phyloP scores from a whole-genome alignment of 371 early-diverging fungal genomes.

The Saksenaea vasiformis region DNA sequence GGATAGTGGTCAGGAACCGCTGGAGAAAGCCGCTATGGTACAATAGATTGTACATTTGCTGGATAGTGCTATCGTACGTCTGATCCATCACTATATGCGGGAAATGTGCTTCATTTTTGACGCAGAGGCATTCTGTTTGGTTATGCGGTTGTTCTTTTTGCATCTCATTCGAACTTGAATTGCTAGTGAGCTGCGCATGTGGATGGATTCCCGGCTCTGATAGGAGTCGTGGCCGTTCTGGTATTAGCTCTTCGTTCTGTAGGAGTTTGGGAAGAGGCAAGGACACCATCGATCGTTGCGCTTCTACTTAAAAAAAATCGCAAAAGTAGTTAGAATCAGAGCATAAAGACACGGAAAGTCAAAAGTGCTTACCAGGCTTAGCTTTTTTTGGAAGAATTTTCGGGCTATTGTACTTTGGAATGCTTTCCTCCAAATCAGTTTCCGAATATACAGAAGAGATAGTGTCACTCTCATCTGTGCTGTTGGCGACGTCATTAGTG shows the following conservation, averaged over 20 bases:
- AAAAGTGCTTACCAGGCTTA: background rate
- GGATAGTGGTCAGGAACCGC: conserved; percentile 34
- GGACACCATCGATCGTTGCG: too few species aligned
- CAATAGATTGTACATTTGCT: conserved; percentile 47
- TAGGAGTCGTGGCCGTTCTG: background rate
- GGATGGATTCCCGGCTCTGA: background rate
- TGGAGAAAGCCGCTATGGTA: conserved; percentile 40
- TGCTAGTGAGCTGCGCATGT: background rate
- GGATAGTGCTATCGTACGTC: conserved; percentile 45
- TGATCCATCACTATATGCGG: conserved; percentile 48
- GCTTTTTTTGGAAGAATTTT: background rate
- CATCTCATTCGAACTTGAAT: background rate
- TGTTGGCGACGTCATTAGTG: background rate
- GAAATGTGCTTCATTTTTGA: conserved; percentile 50
- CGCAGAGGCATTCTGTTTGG: conserved; percentile 45
- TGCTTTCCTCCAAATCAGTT: background rate
- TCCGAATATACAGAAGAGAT: background rate
- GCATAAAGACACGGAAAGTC: background rate
- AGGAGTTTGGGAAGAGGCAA: too few species aligned
- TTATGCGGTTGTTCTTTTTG: conserved; percentile 4
- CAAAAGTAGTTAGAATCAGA: too few species aligned
- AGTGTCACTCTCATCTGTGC: background rate
- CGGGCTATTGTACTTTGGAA: background rate
- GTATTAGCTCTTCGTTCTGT: too few species aligned
- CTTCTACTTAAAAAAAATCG: too few species aligned